Percentiles rank a stretch among this genome's conserved stretches.
Conservation (phyloP, 148 eudicot genomes). For the Simmondsia chinensis region DNA sequence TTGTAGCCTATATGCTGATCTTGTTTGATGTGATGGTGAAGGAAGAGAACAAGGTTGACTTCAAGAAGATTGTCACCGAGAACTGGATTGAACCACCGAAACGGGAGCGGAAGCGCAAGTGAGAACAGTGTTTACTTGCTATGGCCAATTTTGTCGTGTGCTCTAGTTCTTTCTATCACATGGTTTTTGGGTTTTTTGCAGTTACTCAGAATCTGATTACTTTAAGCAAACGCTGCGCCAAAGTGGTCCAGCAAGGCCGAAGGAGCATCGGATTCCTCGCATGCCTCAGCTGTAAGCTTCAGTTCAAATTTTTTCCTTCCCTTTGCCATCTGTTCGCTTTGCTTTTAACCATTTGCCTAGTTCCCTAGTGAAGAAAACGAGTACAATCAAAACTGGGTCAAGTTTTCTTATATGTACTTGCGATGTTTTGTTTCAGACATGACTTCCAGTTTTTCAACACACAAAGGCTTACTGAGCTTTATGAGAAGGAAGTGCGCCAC, state of each 20-base stretch:
- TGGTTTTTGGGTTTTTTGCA: constrained; percentile 15
- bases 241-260: constrained; percentile 87
- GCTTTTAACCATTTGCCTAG: too few relatives aligned
- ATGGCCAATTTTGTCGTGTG: not conserved
- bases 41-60: constrained; percentile 87
- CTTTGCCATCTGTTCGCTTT: too few relatives aligned
- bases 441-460: constrained; percentile 97
- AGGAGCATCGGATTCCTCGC: constrained; percentile 97
- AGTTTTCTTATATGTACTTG: not conserved
- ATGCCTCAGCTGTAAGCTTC: constrained; percentile 99
- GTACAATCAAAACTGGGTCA: too few relatives aligned
- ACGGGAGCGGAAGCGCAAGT: constrained; percentile 98
- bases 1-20: constrained; percentile 3
- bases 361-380: too few relatives aligned
- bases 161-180: constrained; percentile 1
- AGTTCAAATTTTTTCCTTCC: too few relatives aligned
- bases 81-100: constrained; percentile 97
- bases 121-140: constrained; percentile 6
- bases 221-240: constrained; percentile 99
- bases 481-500: constrained; percentile 97
- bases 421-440: constrained; percentile 39
- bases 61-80: constrained; percentile 83
- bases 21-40: constrained; percentile 14
- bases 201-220: constrained; percentile 96
- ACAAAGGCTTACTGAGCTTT: constrained; percentile 82